Conservation (phyloP, 176 grass and related monocot species). For the Elaeis guineensis region DNA sequence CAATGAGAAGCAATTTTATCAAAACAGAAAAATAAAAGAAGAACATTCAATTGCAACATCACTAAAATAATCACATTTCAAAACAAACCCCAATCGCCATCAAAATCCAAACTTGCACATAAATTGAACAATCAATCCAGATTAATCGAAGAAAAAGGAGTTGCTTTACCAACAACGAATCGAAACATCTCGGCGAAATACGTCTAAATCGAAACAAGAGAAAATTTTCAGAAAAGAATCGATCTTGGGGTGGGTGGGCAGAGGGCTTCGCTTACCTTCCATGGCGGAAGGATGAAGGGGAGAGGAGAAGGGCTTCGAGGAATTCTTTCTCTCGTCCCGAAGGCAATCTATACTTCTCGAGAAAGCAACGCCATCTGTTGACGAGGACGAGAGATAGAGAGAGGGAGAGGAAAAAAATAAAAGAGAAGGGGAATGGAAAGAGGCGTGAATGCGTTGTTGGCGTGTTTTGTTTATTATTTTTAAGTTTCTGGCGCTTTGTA, state of each 20-base stretch:
- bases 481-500: too few species aligned
- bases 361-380: neutral
- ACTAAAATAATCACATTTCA: too few species aligned
- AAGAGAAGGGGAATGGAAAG: neutral
- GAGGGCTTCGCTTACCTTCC: constrained; percentile 1
- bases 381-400: too few species aligned
- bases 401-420: neutral
- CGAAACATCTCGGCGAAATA: neutral
- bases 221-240: neutral
- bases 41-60: too few species aligned
- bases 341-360: neutral
- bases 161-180: too few species aligned
- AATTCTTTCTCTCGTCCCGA: neutral
- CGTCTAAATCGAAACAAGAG: neutral
- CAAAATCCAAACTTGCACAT: too few species aligned
- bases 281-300: neutral
- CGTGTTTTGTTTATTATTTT: neutral
- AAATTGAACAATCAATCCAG: too few species aligned
- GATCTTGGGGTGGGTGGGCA: neutral
- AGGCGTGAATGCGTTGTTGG: neutral
- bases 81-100: too few species aligned
- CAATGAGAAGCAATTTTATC: too few species aligned
- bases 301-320: neutral
- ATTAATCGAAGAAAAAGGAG: too few species aligned
- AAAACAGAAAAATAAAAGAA: too few species aligned